Percentiles rank a stretch among this genome's conserved stretches.
Conservation (phyloP, 2,329 filamentous ascomycete species). For the Phialophora tarda region DNA sequence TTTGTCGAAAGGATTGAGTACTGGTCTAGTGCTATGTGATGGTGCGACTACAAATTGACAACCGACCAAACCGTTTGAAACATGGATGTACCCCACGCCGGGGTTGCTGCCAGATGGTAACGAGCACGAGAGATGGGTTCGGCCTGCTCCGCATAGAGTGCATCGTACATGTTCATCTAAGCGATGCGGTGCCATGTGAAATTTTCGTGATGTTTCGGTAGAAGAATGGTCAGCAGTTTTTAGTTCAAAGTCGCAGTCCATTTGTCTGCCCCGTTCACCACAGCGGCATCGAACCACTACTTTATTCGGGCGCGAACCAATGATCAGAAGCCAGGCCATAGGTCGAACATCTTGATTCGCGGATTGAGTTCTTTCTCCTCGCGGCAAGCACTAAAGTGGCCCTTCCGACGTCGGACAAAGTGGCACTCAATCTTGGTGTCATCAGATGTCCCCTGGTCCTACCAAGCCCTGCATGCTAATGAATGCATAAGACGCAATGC, state of each 20-base stretch:
- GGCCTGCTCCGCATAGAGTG: background rate
- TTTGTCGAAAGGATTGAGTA: background rate
- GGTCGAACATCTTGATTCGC: slow-evolving; percentile 1
- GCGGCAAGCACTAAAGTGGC: slow-evolving; percentile 30
- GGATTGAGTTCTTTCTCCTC: background rate
- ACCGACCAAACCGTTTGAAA: background rate
- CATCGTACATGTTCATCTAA: slow-evolving; percentile 17
- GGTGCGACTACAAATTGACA: background rate
- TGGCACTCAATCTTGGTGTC: slow-evolving; percentile 4
- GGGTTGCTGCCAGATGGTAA: slow-evolving; percentile 11
- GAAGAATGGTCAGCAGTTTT: slow-evolving; percentile 4
- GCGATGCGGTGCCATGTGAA: slow-evolving; percentile 16
- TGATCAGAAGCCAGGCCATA: background rate
- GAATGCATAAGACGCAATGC: slow-evolving; percentile 6
- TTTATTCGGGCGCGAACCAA: slow-evolving; percentile 1
- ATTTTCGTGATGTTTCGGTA: background rate
- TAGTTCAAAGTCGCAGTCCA: background rate
- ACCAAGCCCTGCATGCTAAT: slow-evolving; percentile 30
- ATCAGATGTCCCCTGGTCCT: slow-evolving; percentile 17
- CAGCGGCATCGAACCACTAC: slow-evolving; percentile 2
- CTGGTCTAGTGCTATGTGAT: background rate
- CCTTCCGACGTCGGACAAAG: slow-evolving; percentile 31
- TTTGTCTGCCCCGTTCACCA: slow-evolving; percentile 3
- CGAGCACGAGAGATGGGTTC: slow-evolving; percentile 2
- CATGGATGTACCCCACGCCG: slow-evolving; percentile 16